phyloP scores from a whole-genome alignment of 306 rosid genomes.

The Cicer pinnatifidum region DNA sequence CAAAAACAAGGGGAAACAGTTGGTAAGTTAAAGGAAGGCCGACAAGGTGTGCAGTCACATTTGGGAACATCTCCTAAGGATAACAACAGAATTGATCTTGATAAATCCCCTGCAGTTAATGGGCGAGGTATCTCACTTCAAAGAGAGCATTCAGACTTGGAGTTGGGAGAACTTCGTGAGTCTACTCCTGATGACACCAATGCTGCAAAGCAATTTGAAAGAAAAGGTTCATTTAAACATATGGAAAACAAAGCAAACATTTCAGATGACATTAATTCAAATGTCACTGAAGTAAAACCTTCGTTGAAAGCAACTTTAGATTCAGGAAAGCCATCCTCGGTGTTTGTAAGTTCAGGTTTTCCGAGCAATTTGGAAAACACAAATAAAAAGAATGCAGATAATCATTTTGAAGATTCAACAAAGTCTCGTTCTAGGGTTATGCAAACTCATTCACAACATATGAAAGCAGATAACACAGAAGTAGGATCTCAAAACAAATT shows the following conservation, averaged over 20 bases:
- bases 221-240: conserved; percentile 71
- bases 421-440: conserved; percentile 58
- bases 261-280: conserved; percentile 66
- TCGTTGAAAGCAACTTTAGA: conserved; percentile 57
- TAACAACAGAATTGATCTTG: conserved; percentile 51
- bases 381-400: conserved; percentile 60
- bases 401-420: conserved; percentile 67
- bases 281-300: conserved; percentile 63
- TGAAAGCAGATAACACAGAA: conserved; percentile 64
- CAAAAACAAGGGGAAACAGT: conserved; percentile 62
- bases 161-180: conserved; percentile 95
- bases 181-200: conserved; percentile 69
- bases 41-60: conserved; percentile 51
- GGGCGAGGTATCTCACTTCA: conserved; percentile 75
- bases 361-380: conserved; percentile 62
- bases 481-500: conserved; percentile 57
- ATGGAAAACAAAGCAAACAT: conserved; percentile 56
- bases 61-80: conserved; percentile 64
- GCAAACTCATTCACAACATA: conserved; percentile 62
- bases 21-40: conserved; percentile 65
- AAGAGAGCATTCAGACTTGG: conserved; percentile 90
- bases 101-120: conserved; percentile 64
- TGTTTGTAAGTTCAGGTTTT: conserved; percentile 53
- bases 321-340: conserved; percentile 62
- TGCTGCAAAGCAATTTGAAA: conserved; percentile 71